phyloP scores from a whole-genome alignment of 306 rosid genomes.

The Mucuna pruriens region DNA sequence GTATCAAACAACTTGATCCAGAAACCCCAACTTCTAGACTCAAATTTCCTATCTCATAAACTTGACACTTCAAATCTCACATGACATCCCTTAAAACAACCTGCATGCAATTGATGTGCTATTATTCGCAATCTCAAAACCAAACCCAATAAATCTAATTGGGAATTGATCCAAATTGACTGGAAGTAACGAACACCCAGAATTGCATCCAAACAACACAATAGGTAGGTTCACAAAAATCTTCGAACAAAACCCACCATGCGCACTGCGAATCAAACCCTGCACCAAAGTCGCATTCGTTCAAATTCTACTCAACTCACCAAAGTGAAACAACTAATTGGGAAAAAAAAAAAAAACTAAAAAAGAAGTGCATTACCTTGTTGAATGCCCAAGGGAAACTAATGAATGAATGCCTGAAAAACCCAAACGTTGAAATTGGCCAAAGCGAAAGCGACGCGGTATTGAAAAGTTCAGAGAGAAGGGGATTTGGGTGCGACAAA shows the following conservation, averaged over 20 bases:
- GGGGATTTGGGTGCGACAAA: background rate
- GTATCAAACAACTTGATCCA: constrained; percentile 25
- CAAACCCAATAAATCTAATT: constrained; percentile 10
- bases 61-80: constrained; percentile 1
- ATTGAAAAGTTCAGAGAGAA: constrained; percentile 31
- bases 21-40: constrained; percentile 31
- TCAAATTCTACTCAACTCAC: constrained; percentile 32
- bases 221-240: constrained; percentile 20
- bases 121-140: constrained; percentile 38
- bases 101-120: constrained; percentile 1
- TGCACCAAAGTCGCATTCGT: constrained; percentile 8
- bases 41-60: constrained; percentile 26
- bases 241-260: constrained; percentile 23
- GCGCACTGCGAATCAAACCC: constrained; percentile 24
- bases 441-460: background rate
- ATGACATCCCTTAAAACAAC: constrained; percentile 4
- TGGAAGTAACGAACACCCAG: constrained; percentile 25
- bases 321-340: background rate
- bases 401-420: background rate
- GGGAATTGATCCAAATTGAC: constrained; percentile 23
- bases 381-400: background rate
- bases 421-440: constrained; percentile 16
- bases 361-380: constrained; percentile 45
- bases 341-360: background rate
- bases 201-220: constrained; percentile 33